Evolutionary conservation across 306 rosid species (phyloP).

Genomic region (Carpinus fangiana): DNA sequence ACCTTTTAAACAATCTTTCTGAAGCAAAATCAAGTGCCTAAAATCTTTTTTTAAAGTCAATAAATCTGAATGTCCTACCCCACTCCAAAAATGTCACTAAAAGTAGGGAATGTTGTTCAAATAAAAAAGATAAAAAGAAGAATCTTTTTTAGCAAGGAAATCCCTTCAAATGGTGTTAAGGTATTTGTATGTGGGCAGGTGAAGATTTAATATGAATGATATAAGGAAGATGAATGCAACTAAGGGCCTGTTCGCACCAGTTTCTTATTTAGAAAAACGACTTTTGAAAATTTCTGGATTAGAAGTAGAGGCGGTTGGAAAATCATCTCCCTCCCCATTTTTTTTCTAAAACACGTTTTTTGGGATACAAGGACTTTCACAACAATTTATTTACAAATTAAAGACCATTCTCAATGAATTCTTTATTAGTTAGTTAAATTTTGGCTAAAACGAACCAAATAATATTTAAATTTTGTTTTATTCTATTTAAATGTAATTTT

Average conservation of each 20-base stretch:
- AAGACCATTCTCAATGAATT: no score
- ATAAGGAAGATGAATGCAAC: neutral
- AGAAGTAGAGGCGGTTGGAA: neutral
- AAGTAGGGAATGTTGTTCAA: neutral
- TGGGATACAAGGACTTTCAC: no score
- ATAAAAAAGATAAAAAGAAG: constrained; percentile 14
- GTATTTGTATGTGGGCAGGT: constrained; percentile 3
- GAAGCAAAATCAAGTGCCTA: constrained; percentile 46
- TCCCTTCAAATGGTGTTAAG: no score
- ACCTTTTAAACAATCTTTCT: constrained; percentile 47
- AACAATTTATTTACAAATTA: no score
- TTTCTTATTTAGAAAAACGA: no score
- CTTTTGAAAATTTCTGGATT: neutral
- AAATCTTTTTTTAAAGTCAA: constrained; percentile 44
- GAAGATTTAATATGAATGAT: neutral
- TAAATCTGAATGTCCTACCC: constrained; percentile 34
- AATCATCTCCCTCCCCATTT: no score
- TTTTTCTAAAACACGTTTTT: no score
- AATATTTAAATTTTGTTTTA: no score
- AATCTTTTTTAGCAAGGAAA: constrained; percentile 17
- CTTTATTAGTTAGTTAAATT: no score
- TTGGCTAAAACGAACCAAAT: no score
- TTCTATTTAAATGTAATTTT: no score
- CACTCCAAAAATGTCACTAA: constrained; percentile 33
- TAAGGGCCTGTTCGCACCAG: no score